Conservation (phyloP, 2,329 filamentous ascomycete species). For the Diaporthe helianthi region DNA sequence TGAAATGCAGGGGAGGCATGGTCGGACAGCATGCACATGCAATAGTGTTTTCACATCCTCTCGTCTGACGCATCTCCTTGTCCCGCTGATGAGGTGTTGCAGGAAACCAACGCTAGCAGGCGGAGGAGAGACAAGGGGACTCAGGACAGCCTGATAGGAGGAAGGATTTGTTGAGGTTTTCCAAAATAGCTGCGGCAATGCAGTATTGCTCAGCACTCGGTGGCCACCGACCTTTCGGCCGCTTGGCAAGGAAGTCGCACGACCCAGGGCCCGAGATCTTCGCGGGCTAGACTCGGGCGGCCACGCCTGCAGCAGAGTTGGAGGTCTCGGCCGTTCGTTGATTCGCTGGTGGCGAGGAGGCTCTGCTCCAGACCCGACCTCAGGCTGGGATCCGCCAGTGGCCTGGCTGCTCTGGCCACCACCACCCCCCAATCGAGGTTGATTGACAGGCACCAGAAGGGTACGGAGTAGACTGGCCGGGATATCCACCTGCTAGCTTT, state of each 20-base stretch:
- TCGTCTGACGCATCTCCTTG: not conserved
- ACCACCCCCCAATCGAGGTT: not conserved
- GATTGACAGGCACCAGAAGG: conserved; percentile 15
- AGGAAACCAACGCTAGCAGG: not conserved
- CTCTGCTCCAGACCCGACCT: conserved; percentile 29
- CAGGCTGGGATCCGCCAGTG: conserved; percentile 7
- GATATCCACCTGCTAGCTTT: not conserved
- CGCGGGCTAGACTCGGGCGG: conserved; percentile 6
- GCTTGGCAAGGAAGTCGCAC: conserved; percentile 5
- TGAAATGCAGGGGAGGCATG: not conserved
- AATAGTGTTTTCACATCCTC: conserved; percentile 11
- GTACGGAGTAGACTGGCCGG: too few relatives aligned
- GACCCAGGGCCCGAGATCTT: conserved; percentile 12
- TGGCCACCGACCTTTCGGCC: conserved; percentile 1
- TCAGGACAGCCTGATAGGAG: not conserved
- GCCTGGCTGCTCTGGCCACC: not conserved
- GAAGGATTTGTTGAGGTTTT: conserved; percentile 3
- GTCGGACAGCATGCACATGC: not conserved
- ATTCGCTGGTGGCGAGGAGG: conserved; percentile 27
- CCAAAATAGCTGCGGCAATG: conserved; percentile 23
- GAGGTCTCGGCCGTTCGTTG: conserved; percentile 13
- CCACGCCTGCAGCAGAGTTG: conserved; percentile 21
- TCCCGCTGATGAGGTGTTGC: not conserved
- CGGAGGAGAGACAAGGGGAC: not conserved
- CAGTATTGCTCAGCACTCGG: conserved; percentile 11